Base-by-base conservation (phyloP, 148 eudicot species). In the Amaranthus palmeri region DNA sequence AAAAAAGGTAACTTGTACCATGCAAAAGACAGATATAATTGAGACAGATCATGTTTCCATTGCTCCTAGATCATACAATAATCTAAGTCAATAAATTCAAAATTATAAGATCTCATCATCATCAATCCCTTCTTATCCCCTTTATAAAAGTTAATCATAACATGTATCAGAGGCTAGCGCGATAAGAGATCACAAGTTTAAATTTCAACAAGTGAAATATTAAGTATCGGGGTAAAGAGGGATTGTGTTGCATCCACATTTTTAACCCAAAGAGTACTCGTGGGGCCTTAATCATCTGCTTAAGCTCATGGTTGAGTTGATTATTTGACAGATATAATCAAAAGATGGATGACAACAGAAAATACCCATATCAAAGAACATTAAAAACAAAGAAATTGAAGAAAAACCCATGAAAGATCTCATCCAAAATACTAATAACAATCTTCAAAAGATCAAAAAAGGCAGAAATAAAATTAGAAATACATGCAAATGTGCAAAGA, bases 401-500 rank as follows among this genome's bases (percentile, higher is more conserved):
- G 58, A 9, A 51, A 75, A 52, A 68, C 68, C 47, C 78, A 76
- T 18, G 45, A 45, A 14, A 68, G 48, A 61, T 25, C 54, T 50
- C 14, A 15, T 4, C 7, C 1, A 47, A 40, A 11, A 18, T 7
- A 61, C 10, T 49, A 60, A 61, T 17, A 53, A 42, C 55, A 36
- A 48, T 4, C 36, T 6, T 0, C 41, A 46, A 57, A 25, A 56
- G 8, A 56, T 8, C n/a, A 54, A 4, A 17, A 7, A 63, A 10
- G 13, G 41, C 40, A 47, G 41, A 49, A 25, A 10, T 46, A 14
- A 57, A 58, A 68, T 15, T 40, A 54, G 55, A 68, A 54, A 72
- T 68, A 77, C 81, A 72, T 78, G 81, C 56, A 77, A 57, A 9
- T 54, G 53, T 14, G 42, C 18, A 58, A 17, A 61, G 69, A 69